Percentiles rank a stretch among this genome's conserved stretches.
phyloP scores from a whole-genome alignment of 257 asterid genomes.

The Fraxinus cuspidata region DNA sequence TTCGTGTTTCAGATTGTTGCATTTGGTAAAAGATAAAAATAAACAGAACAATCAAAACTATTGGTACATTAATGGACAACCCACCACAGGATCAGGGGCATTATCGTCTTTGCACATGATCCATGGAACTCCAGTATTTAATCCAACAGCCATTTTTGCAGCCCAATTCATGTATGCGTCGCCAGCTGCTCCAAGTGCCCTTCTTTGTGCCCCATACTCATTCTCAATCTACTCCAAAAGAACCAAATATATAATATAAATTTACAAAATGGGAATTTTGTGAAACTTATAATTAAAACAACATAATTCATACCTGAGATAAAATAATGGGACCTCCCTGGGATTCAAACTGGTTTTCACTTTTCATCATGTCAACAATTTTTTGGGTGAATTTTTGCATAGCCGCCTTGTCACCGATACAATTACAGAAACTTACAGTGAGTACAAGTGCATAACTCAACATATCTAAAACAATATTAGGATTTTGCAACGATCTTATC shows the following conservation, averaged over 20 bases:
- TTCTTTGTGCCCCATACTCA: slow-evolving; percentile 55
- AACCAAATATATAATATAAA: neutral
- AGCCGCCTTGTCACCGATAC: slow-evolving; percentile 41
- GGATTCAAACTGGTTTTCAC: slow-evolving; percentile 55
- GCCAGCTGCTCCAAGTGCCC: slow-evolving; percentile 55
- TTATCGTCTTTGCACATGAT: slow-evolving; percentile 74
- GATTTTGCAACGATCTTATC: too few relatives aligned
- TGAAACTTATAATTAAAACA: neutral
- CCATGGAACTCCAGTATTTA: slow-evolving; percentile 74
- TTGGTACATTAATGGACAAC: neutral
- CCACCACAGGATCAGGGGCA: slow-evolving; percentile 74
- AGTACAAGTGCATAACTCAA: neutral
- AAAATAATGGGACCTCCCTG: slow-evolving; percentile 79
- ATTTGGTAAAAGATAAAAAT: neutral
- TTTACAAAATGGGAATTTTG: neutral
- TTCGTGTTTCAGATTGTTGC: neutral
- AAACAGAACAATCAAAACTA: neutral
- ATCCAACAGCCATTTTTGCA: slow-evolving; percentile 67
- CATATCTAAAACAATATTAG: neutral
- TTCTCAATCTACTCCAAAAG: slow-evolving; percentile 58
- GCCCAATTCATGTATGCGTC: slow-evolving; percentile 65
- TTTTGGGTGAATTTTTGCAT: slow-evolving; percentile 62
- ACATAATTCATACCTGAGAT: slow-evolving; percentile 55
- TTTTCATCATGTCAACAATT: slow-evolving; percentile 68
- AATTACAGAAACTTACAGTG: slow-evolving; percentile 17